Conservation (phyloP, 1,139 yeast species). For the Pichia sp. region DNA sequence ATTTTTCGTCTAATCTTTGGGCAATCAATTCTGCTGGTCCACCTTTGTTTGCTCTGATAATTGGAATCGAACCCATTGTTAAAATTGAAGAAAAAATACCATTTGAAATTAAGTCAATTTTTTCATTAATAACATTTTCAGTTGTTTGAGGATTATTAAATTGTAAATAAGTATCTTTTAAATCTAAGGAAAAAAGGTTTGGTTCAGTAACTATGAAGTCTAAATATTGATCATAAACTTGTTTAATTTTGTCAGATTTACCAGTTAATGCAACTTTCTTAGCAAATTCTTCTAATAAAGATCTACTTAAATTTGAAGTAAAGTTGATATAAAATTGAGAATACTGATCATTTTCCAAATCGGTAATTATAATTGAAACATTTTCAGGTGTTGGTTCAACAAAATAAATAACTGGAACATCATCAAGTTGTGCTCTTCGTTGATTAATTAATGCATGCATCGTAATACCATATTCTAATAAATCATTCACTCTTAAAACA, state of each 20-base stretch:
- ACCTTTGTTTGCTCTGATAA: conserved; percentile 83
- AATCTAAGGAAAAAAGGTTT: conserved; percentile 74
- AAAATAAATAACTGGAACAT: conserved; percentile 91
- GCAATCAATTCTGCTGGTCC: conserved; percentile 97
- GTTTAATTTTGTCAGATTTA: conserved; percentile 64
- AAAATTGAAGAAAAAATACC: conserved; percentile 78
- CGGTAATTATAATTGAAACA: conserved; percentile 60
- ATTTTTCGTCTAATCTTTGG: conserved; percentile 70
- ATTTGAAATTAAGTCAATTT: conserved; percentile 66
- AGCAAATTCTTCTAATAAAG: conserved; percentile 82
- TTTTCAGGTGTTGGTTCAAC: conserved; percentile 82
- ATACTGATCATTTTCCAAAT: conserved; percentile 67
- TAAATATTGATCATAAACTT: conserved; percentile 88
- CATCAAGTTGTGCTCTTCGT: conserved; percentile 74
- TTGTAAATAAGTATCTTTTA: conserved; percentile 56
- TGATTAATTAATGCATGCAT: conserved; percentile 71
- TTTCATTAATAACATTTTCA: conserved; percentile 65
- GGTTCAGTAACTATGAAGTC: conserved; percentile 93
- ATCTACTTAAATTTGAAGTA: conserved; percentile 71
- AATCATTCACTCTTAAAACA: conserved; percentile 83
- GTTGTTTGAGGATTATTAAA: conserved; percentile 66
- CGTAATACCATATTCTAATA: conserved; percentile 83
- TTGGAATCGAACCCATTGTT: conserved; percentile 75
- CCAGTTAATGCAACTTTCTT: conserved; percentile 70
- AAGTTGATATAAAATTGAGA: conserved; percentile 79